Evolutionary conservation across 495 filamentous ascomycete species (phyloP).

Genomic region (Neurospora sp.): DNA sequence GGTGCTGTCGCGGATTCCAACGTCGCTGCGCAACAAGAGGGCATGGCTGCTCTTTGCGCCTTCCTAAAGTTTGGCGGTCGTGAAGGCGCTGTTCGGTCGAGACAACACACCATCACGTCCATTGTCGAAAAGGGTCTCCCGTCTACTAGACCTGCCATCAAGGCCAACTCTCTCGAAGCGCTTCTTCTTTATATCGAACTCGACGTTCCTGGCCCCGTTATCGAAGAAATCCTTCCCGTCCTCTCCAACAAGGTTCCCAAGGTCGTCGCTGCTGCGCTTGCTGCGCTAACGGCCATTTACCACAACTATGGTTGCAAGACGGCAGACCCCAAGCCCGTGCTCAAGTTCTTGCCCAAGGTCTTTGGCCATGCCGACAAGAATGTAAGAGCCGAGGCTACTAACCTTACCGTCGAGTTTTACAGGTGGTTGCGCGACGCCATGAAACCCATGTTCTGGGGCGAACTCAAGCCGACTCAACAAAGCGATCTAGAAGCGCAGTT

Average conservation of each 20-base stretch:
- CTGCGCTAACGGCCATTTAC: conserved; percentile 71
- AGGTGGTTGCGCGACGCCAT: conserved; percentile 96
- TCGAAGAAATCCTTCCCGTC: conserved; percentile 82
- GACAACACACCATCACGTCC: conserved; percentile 58
- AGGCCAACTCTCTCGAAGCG: conserved; percentile 77
- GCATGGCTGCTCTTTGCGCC: conserved; percentile 72
- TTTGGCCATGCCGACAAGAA: conserved; percentile 98
- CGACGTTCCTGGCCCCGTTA: conserved; percentile 72
- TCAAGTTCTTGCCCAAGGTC: conserved; percentile 81
- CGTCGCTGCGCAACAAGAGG: conserved; percentile 93
- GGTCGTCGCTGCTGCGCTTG: conserved; percentile 74
- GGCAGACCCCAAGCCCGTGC: conserved; percentile 91
- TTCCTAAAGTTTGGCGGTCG: conserved; percentile 81
- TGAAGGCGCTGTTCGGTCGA: conserved; percentile 71
- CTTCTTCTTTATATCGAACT: conserved; percentile 82
- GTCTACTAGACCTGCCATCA: conserved; percentile 76
- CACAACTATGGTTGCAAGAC: conserved; percentile 92
- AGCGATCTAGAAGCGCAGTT: conserved; percentile 90
- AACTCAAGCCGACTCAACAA: conserved; percentile 93
- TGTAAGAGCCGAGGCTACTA: conserved; percentile 88
- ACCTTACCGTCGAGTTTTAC: conserved; percentile 87
- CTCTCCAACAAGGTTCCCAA: conserved; percentile 92
- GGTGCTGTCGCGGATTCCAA: conserved; percentile 90
- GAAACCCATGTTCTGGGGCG: conserved; percentile 95
- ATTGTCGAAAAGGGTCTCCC: conserved; percentile 90